phyloP scores from a whole-genome alignment of 2,329 filamentous ascomycete species.

The Talaromyces piceae region DNA sequence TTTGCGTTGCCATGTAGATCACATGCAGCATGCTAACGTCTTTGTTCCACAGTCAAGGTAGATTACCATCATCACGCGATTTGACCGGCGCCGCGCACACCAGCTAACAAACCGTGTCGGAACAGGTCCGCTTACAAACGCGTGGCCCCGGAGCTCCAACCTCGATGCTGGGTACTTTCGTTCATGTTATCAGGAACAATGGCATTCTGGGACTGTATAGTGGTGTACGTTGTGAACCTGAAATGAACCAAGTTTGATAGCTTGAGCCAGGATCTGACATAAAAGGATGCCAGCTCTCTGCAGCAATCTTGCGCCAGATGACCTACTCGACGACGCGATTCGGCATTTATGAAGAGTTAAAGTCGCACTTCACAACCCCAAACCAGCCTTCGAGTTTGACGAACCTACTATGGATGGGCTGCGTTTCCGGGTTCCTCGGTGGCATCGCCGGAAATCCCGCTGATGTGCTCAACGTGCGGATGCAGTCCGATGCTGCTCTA shows the following conservation, averaged over 20 bases:
- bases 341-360: conserved; percentile 91
- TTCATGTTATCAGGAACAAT: conserved; percentile 68
- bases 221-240: conserved; percentile 49
- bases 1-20: neutral
- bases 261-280: no score
- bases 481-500: conserved; percentile 87
- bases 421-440: conserved; percentile 75
- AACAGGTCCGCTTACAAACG: conserved; percentile 78
- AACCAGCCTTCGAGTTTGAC: conserved; percentile 57
- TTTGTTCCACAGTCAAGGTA: conserved; percentile 48
- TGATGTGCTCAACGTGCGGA: conserved; percentile 94
- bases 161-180: conserved; percentile 78
- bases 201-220: conserved; percentile 78
- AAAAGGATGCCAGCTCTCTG: conserved; percentile 64
- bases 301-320: conserved; percentile 83
- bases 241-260: neutral
- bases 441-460: conserved; percentile 89
- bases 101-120: conserved; percentile 13
- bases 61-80: no score
- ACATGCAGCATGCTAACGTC: neutral
- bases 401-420: conserved; percentile 75
- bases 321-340: conserved; percentile 97
- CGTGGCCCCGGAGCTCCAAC: conserved; percentile 67
- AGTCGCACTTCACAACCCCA: conserved; percentile 56
- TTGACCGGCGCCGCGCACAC: conserved; percentile 8